Evolutionary conservation across 1,284 basidiomycete genomes (phyloP).

Genomic region (Ganoderma sinense): DNA sequence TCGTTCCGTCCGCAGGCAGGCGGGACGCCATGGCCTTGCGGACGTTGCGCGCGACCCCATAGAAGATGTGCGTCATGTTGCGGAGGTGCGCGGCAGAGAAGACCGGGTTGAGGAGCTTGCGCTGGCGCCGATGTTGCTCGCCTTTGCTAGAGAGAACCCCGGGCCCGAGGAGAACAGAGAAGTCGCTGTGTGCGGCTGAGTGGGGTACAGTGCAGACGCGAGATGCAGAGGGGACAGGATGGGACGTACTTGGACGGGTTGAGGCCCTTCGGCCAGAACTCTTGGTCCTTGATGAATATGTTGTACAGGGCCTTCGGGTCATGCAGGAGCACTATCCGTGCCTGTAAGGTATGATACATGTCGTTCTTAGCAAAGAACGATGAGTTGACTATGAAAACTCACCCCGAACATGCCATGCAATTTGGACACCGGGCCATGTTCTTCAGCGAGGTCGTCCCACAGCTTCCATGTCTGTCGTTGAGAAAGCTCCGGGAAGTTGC

Average conservation of each 20-base stretch:
- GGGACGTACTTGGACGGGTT: slow-evolving; percentile 4
- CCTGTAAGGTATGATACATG: neutral
- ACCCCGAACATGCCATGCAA: slow-evolving; percentile 32
- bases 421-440: slow-evolving; percentile 29
- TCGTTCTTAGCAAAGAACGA: neutral
- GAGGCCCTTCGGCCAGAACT: slow-evolving; percentile 5
- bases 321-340: neutral
- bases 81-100: slow-evolving; percentile 9
- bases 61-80: slow-evolving; percentile 14
- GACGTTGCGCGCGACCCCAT: slow-evolving; percentile 4
- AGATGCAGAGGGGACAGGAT: neutral
- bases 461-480: slow-evolving; percentile 1
- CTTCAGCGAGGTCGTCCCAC: slow-evolving; percentile 7
- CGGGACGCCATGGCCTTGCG: slow-evolving; percentile 5
- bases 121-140: slow-evolving; percentile 3
- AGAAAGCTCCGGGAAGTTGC: neutral
- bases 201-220: too few relatives aligned
- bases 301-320: slow-evolving; percentile 16
- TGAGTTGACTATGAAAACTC: neutral
- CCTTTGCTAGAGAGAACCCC: neutral
- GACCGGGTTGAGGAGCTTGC: slow-evolving; percentile 5
- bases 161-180: slow-evolving; percentile 7
- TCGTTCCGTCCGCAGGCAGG: neutral
- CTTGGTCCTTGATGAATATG: slow-evolving; percentile 19
- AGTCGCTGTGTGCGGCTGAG: neutral